These are phyloP conservation scores for Ustilago nuda DNA, from an alignment of 1,284 basidiomycete species.

Conservation along the genomic window DNA sequence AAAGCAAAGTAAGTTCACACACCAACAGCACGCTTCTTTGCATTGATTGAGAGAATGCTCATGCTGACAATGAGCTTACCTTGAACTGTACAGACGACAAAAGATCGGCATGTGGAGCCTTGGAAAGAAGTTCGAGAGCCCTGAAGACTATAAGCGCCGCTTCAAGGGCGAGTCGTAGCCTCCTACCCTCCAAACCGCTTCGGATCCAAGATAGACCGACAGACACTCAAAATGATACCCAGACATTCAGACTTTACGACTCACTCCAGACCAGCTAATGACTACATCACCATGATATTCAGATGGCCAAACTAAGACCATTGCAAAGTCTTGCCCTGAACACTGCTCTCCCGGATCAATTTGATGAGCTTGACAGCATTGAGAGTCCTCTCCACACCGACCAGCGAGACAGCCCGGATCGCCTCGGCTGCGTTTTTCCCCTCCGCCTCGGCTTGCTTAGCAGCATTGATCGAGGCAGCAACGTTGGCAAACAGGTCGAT, in stretches of 20 bases:
- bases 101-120: constrained; percentile 60
- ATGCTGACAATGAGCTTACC: not conserved
- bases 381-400: constrained; percentile 53
- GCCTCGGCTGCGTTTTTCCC: constrained; percentile 28
- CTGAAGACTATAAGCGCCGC: constrained; percentile 61
- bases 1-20: constrained; percentile 49
- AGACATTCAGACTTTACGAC: not conserved
- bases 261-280: not conserved
- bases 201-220: not conserved
- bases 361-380: constrained; percentile 57
- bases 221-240: not conserved
- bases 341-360: constrained; percentile 53
- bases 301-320: constrained; percentile 19
- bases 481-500: constrained; percentile 63
- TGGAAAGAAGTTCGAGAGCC: constrained; percentile 58
- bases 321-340: constrained; percentile 52
- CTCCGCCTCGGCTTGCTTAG: constrained; percentile 27
- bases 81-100: constrained; percentile 4
- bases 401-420: constrained; percentile 32
- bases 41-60: no score
- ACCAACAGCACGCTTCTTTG: not conserved
- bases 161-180: constrained; percentile 26
- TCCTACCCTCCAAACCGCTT: not conserved
- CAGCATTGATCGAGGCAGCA: constrained; percentile 56
- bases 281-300: constrained; percentile 1